Percentiles rank a stretch among this genome's conserved stretches.
Conservation (phyloP, 768 basidiomycete genomes). For the Termitomyces heimii region DNA sequence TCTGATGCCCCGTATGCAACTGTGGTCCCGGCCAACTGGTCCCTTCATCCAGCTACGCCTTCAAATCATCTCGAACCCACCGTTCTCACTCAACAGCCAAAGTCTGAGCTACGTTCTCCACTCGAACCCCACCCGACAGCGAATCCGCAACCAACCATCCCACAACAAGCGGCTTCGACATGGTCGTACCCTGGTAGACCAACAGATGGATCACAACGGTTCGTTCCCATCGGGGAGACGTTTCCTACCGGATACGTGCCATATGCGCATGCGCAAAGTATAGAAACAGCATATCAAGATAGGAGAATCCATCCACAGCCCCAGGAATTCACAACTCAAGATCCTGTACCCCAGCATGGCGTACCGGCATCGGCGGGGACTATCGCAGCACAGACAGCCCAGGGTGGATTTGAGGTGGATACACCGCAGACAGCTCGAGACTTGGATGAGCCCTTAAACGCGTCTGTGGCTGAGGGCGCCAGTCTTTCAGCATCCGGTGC, state of each 20-base stretch:
- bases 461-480: neutral
- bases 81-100: neutral
- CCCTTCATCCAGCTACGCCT: neutral
- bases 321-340: neutral
- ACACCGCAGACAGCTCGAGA: neutral
- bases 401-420: neutral
- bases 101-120: neutral
- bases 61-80: neutral
- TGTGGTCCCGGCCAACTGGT: conserved; percentile 6
- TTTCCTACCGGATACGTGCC: conserved; percentile 14
- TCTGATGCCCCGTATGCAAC: conserved; percentile 7
- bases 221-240: neutral
- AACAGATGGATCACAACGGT: neutral
- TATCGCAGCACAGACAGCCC: neutral
- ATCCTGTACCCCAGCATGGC: neutral
- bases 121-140: neutral
- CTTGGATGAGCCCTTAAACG: neutral
- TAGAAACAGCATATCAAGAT: neutral
- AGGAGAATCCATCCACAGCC: neutral
- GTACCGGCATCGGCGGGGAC: neutral
- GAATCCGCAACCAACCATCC: neutral
- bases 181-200: neutral
- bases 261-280: conserved; percentile 6
- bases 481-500: neutral
- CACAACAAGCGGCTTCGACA: neutral